phyloP scores from a whole-genome alignment of 768 basidiomycete species.

The Tricholoma saponaceum region DNA sequence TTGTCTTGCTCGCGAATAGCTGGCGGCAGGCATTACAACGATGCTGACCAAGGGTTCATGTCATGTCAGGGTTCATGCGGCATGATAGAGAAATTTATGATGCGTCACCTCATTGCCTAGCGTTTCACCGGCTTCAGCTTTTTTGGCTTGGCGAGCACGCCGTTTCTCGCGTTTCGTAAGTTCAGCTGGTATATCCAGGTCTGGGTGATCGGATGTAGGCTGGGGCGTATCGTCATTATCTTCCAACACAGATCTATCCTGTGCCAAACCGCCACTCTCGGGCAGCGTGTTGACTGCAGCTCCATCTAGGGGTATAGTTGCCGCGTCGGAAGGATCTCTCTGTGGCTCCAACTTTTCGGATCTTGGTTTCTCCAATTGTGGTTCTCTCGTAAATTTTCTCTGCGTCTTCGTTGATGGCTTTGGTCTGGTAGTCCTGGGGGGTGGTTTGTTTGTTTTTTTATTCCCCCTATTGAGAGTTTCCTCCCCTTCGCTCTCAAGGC shows the following conservation, averaged over 20 bases:
- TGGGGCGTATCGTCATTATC: slow-evolving; percentile 6
- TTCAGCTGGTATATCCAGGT: slow-evolving; percentile 11
- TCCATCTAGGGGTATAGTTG: neutral
- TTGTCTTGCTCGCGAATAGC: slow-evolving; percentile 63
- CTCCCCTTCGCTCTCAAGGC: slow-evolving; percentile 2
- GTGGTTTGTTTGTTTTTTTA: slow-evolving; percentile 7
- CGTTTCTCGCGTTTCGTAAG: slow-evolving; percentile 79
- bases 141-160: slow-evolving; percentile 73
- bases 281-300: neutral
- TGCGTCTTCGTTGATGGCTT: slow-evolving; percentile 12
- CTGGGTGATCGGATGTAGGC: slow-evolving; percentile 1
- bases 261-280: neutral
- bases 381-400: slow-evolving; percentile 11
- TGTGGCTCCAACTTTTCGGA: neutral
- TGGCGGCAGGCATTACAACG: slow-evolving; percentile 69
- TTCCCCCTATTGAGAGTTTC: slow-evolving; percentile 7
- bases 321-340: neutral
- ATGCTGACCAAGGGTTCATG: slow-evolving; percentile 24
- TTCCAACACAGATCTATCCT: neutral
- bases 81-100: neutral
- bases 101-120: slow-evolving; percentile 14
- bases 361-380: neutral
- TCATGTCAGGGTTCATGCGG: neutral
- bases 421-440: neutral
- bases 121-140: slow-evolving; percentile 37